A percentile compares a stretch with the other conserved stretches of the same genome.
Evolutionary conservation across 2,329 filamentous ascomycete genomes (phyloP).

Genomic region (Cyanodermella asteris): DNA sequence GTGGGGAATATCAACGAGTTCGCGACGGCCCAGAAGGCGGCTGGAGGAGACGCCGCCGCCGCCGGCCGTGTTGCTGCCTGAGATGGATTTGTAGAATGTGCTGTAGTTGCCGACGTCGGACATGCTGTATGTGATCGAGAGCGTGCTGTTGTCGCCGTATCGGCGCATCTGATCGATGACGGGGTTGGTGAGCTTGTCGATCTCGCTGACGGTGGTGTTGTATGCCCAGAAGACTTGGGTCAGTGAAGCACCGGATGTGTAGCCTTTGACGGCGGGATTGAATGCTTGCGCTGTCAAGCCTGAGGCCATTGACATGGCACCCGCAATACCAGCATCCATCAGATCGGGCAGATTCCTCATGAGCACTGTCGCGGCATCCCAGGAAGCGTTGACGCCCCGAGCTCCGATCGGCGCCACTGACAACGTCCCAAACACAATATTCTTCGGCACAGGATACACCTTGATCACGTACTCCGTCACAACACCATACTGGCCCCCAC

Average conservation of each 20-base stretch:
- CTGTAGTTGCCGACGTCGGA: too few species aligned
- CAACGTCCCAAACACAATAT: too few species aligned
- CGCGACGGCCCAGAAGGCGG: constrained; percentile 15
- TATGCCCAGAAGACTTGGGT: constrained; percentile 12
- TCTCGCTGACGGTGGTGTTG: constrained; percentile 9
- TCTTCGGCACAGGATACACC: too few species aligned
- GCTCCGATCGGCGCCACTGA: too few species aligned
- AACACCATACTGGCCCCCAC: constrained; percentile 28
- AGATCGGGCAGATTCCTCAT: constrained; percentile 11
- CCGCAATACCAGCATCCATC: constrained; percentile 12
- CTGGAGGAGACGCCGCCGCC: constrained; percentile 13
- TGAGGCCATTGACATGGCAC: too few species aligned
- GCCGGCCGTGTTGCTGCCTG: constrained; percentile 13
- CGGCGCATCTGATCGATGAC: constrained; percentile 4
- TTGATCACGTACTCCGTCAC: constrained; percentile 23
- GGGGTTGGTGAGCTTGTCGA: constrained; percentile 8
- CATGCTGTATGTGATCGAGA: too few species aligned
- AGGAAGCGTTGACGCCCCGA: constrained; percentile 13
- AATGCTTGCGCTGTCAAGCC: too few species aligned
- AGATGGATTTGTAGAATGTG: constrained; percentile 12
- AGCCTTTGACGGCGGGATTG: too few species aligned
- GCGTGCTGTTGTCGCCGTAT: too few species aligned
- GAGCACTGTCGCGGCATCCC: constrained; percentile 13
- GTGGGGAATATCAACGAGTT: constrained; percentile 10
- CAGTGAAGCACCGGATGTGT: constrained; percentile 9